These are phyloP conservation scores for Taiozyma onychis DNA, from an alignment of 1,139 yeast species.

Conservation along the genomic window DNA sequence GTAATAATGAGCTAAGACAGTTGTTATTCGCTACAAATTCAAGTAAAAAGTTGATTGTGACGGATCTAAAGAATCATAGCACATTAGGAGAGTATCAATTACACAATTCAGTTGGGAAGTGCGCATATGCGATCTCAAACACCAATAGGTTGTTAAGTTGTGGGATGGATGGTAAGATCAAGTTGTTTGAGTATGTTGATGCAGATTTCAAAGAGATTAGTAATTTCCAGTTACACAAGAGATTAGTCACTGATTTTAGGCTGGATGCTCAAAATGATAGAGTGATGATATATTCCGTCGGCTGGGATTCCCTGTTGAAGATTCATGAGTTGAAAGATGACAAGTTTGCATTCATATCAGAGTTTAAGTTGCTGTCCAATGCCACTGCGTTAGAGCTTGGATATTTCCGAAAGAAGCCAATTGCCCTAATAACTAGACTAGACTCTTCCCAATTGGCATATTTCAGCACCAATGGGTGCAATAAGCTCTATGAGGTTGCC, in stretches of 20 bases:
- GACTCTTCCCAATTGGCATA: constrained; percentile 58
- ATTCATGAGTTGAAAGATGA: constrained; percentile 31
- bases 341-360: constrained; percentile 25
- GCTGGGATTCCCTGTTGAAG: constrained; percentile 52
- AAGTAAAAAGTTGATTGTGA: constrained; percentile 10
- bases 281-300: constrained; percentile 43
- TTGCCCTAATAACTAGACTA: constrained; percentile 48
- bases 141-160: constrained; percentile 14
- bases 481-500: constrained; percentile 30
- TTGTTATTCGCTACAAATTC: constrained; percentile 12
- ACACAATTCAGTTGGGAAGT: constrained; percentile 13
- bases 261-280: constrained; percentile 17
- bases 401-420: constrained; percentile 25
- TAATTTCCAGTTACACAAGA: constrained; percentile 33
- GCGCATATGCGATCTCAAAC: constrained; percentile 12
- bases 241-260: constrained; percentile 37
- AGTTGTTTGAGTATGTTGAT: constrained; percentile 7
- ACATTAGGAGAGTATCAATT: constrained; percentile 3
- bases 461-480: constrained; percentile 24
- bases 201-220: constrained; percentile 10
- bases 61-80: constrained; percentile 7
- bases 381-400: constrained; percentile 44
- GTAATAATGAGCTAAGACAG: constrained; percentile 1
- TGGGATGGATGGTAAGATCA: constrained; percentile 30
- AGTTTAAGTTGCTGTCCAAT: constrained; percentile 37